Base-by-base conservation (phyloP, 1,284 basidiomycete genomes). In the Sporisorium exsertum region DNA sequence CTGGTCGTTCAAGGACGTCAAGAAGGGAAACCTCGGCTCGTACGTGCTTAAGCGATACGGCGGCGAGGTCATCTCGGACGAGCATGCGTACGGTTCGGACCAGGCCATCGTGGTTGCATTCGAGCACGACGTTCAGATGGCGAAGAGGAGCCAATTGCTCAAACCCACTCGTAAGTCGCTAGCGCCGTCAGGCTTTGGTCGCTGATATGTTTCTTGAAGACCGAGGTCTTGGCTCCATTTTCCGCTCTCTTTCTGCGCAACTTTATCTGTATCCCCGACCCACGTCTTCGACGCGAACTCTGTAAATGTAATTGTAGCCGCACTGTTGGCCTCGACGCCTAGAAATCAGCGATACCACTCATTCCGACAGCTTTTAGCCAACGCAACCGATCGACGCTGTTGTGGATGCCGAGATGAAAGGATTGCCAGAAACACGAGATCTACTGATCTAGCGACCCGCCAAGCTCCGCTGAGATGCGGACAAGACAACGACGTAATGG, bases 31-130 rank as follows among this genome's bases (percentile, higher is more conserved):
- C 57, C 88, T 92, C 47, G 93, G 95, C 86, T 92, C 92, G 84
- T 98, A 98, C 84, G 94, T 96, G 82, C 95, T 98, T 88, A 96
- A 96, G 89, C 92, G 93, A 57, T 82, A 87, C 83, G 76, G 71
- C 54, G 74, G 72, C 42, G 70, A 55, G 29, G 65, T 79, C 42
- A 81, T 79, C 40, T 49, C 65, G 67, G 81, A 83, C 58, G 81
- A 75, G 62, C 77, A 81, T 71, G 64, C 67, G 47, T 81, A 82
- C 81, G 90, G 90, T 79, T 96, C 97, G 84, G 93, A 95, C 81
- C 95, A 97, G 79, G 89, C 90, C 55, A 95, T 99, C 68, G 94
- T 99, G 32, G 96, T 99, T 62, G 96, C 97, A 2, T 88, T 98
- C 78, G 91, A 94, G 85, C 94, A 97, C 87, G 93, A 99, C 82